Evolutionary conservation across 208 protist genomes (phyloP).

Genomic region (Wallacemonas sp.): DNA sequence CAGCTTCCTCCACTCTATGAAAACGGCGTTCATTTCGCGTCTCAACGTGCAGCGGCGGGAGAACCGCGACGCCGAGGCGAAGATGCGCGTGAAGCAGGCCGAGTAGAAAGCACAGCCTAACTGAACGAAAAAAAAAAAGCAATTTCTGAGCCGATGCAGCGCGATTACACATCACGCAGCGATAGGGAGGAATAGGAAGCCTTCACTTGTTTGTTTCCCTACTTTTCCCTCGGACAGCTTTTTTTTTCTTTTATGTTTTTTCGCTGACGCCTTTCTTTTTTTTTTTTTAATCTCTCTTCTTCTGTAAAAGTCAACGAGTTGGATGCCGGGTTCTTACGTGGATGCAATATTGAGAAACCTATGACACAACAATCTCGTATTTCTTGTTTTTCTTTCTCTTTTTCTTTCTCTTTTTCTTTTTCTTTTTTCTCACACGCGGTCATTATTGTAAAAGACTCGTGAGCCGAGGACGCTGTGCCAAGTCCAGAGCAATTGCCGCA

Average conservation of each 20-base stretch:
- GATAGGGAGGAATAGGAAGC: neutral
- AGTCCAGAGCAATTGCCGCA: neutral
- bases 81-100: neutral
- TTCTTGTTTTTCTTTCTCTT: conserved; percentile 22
- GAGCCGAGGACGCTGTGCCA: neutral
- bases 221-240: conserved; percentile 8
- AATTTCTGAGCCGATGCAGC: neutral
- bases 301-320: neutral
- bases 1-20: conserved; percentile 9
- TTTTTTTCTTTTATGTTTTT: conserved; percentile 8
- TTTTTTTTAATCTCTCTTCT: neutral
- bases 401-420: conserved; percentile 22
- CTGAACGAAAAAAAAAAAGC: neutral
- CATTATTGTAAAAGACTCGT: neutral
- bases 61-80: neutral
- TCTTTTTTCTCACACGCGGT: neutral
- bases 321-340: neutral
- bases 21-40: conserved; percentile 6
- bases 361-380: neutral
- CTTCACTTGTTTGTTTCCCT: neutral
- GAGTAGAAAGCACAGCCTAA: conserved; percentile 1
- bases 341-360: neutral
- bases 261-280: conserved; percentile 1
- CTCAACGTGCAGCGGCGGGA: neutral
- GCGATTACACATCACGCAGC: neutral